Conservation (phyloP, 305 asterid species). For the Solanum hybrid region DNA sequence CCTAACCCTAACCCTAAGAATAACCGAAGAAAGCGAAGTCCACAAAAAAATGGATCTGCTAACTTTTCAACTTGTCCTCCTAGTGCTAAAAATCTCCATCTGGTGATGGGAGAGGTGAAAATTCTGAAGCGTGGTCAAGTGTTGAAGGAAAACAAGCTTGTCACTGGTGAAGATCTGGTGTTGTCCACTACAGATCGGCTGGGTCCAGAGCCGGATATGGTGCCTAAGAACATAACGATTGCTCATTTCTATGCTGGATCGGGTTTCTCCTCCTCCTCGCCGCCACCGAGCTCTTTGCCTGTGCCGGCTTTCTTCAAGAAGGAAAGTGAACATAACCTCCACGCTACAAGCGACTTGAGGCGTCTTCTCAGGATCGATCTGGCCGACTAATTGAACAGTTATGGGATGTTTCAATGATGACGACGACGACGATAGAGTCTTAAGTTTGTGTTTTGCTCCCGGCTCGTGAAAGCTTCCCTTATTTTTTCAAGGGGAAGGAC, state of each 20-base stretch:
- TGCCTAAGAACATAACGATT: background rate
- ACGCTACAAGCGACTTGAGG: conserved; percentile 13
- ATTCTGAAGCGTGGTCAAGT: conserved; percentile 17
- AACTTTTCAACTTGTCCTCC: background rate
- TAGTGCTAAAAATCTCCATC: background rate
- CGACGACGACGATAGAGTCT: background rate
- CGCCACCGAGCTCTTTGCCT: conserved; percentile 23
- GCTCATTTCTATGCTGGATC: conserved; percentile 12
- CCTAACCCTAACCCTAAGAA: background rate
- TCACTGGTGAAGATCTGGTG: background rate
- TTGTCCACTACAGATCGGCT: conserved; percentile 7
- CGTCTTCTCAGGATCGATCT: conserved; percentile 21
- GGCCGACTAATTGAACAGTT: background rate
- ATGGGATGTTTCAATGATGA: background rate
- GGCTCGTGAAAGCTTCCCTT: conserved; percentile 12
- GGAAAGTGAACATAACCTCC: background rate
- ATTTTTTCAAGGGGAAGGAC: conserved; percentile 31
- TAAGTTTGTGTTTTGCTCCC: conserved; percentile 1
- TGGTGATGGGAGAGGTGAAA: conserved; percentile 9
- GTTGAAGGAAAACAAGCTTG: background rate
- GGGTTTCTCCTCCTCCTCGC: conserved; percentile 8
- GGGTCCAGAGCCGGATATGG: conserved; percentile 10
- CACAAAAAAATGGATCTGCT: background rate
- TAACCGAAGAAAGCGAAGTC: conserved; percentile 4
- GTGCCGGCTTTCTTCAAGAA: conserved; percentile 20